Percentiles rank a stretch among this genome's conserved stretches.
phyloP scores from a whole-genome alignment of 257 asterid genomes.

The Ilex aquifolium region DNA sequence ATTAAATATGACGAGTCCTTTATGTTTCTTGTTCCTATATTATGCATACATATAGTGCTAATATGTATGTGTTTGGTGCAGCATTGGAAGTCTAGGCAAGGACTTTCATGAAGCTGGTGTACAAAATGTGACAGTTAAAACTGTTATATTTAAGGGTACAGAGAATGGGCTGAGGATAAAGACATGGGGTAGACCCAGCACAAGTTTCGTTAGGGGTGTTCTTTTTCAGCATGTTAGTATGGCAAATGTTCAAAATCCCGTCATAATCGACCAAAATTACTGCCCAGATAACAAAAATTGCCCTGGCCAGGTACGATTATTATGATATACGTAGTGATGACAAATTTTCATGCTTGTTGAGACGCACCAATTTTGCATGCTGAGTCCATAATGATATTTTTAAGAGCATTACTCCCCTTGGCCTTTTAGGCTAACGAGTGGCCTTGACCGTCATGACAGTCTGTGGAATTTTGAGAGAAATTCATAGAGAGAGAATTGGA shows the following conservation, averaged over 20 bases:
- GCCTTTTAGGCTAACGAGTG: not conserved
- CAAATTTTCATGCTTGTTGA: not conserved
- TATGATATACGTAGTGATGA: too few relatives aligned
- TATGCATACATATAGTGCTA: not conserved
- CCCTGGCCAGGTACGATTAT: not conserved
- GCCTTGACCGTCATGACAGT: not conserved
- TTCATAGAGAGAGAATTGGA: not conserved
- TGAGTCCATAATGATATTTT: not conserved
- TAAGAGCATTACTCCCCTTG: not conserved
- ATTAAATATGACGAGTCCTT: not conserved
- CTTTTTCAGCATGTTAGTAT: not conserved
- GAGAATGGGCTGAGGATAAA: not conserved
- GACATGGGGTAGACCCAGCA: not conserved
- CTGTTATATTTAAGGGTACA: not conserved
- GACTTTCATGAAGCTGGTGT: not conserved
- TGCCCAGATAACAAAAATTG: not conserved
- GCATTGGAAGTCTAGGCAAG: constrained; percentile 1
- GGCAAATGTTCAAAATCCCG: not conserved
- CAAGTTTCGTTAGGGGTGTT: not conserved
- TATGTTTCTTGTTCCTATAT: not conserved
- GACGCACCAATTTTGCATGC: too few relatives aligned
- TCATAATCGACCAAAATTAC: not conserved
- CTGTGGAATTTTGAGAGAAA: not conserved
- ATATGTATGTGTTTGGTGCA: not conserved
- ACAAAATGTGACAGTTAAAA: not conserved